Base-by-base conservation (phyloP, 2,329 filamentous ascomycete genomes). In the Penicillium sp. region DNA sequence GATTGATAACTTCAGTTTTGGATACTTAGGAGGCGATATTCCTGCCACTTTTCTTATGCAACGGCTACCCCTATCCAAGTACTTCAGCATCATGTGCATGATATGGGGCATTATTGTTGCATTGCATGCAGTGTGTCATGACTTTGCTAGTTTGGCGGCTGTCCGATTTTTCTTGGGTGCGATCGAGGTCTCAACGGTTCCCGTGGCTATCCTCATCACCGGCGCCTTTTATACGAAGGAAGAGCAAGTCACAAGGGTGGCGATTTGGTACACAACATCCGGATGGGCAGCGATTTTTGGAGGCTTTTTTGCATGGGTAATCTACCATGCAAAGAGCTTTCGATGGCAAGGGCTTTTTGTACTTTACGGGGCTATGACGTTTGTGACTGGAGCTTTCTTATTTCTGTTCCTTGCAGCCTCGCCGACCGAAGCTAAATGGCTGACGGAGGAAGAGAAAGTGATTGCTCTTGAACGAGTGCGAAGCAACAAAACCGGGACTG, bases 381-480 rank as follows among this genome's bases (percentile, higher is more conserved):
- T 40, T 40, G 45, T 53, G 13, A 55, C 42, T 8, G 63, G 63
- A 1, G 6, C 59, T 2, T 6, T 57, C 2, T 35, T 65, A 11
- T 57, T 45, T 30, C 52, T 63, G 37, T 48, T 65, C 46, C 60
- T 65, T 19, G 63, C 63, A 6, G 61, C 58, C 11, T 63, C 63
- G 14, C 60, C 63, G 16, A 63, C 53, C n/a, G 63, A 65, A 1
- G 61, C 63, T 51, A 60, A 16, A 2, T 65, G 63, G 63, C 35
- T 65, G 30, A 55, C 61, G 7, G 61, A 63, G 13, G 55, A 61
- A n/a, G 63, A 63, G 28, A 63, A 65, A 40, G 48, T 40, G 6
- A 63, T 65, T 30, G 63, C 63, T 13, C 28, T 63, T 6, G 61
- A 63, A 42, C 19, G 63, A 57, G 58, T 63, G 11, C 46, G 63